These are phyloP conservation scores for Dactylonectria estremocensis DNA, from an alignment of 2,329 filamentous ascomycete species.

Conservation along the genomic window DNA sequence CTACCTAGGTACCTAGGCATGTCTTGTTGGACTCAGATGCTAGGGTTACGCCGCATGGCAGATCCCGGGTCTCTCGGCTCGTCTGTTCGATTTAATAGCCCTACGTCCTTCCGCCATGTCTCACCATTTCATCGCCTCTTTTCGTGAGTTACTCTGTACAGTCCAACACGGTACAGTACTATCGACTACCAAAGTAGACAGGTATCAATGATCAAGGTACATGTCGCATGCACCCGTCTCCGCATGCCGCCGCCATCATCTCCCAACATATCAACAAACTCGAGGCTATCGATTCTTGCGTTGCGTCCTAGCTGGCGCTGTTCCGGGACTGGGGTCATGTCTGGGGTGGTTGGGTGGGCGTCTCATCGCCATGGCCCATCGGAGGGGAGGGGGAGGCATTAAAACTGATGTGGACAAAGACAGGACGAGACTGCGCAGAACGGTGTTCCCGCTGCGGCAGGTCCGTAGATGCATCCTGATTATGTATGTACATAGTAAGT, in stretches of 20 bases:
- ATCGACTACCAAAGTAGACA: too few relatives aligned
- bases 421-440: background rate
- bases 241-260: constrained; percentile 5
- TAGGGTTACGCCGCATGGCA: background rate
- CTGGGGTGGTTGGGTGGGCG: background rate
- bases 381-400: too few relatives aligned
- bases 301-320: background rate
- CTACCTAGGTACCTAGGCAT: background rate
- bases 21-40: background rate
- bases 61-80: background rate
- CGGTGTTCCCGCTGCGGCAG: background rate
- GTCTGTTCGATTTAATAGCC: background rate
- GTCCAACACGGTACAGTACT: too few relatives aligned
- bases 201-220: background rate
- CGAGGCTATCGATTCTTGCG: constrained; percentile 6
- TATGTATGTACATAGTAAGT: background rate
- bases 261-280: background rate
- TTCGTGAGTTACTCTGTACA: background rate
- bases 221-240: constrained; percentile 2
- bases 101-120: background rate
- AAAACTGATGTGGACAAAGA: background rate
- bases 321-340: background rate
- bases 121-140: background rate
- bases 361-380: background rate
- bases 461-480: too few relatives aligned